Evolutionary conservation across 306 rosid species (phyloP).

Genomic region (Acacia crassicarpa): DNA sequence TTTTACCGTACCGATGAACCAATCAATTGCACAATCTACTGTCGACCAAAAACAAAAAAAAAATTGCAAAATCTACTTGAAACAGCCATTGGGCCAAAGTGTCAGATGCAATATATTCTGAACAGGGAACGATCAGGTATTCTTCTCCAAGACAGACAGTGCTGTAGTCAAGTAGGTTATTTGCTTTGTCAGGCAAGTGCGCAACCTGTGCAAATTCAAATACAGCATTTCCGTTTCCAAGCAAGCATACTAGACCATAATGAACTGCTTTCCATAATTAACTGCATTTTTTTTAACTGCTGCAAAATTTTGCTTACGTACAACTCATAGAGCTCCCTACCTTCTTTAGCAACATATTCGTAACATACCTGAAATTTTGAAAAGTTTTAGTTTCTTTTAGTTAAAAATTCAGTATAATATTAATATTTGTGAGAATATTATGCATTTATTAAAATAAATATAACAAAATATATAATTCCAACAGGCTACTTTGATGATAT

Average conservation of each 20-base stretch:
- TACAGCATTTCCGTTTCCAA: constrained; percentile 12
- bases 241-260: constrained; percentile 19
- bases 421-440: no score
- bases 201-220: constrained; percentile 68
- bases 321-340: constrained; percentile 95
- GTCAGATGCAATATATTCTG: neutral
- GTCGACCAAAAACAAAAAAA: no score
- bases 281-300: neutral
- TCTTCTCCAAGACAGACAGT: constrained; percentile 87
- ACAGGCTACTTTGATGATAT: no score
- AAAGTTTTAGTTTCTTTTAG: constrained; percentile 28
- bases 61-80: no score
- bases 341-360: constrained; percentile 86
- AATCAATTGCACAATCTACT: neutral
- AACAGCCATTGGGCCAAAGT: constrained; percentile 1
- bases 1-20: neutral
- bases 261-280: neutral
- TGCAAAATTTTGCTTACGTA: constrained; percentile 37
- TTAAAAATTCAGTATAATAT: constrained; percentile 17
- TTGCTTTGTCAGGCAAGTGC: constrained; percentile 98
- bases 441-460: no score
- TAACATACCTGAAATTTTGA: constrained; percentile 69
- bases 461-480: no score
- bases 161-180: constrained; percentile 95
- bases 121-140: constrained; percentile 56